Evolutionary conservation across 1,284 basidiomycete genomes (phyloP), one percentile per base, ranked within the genome.

Genomic region (Mycosarcoma mackinlayi): DNA sequence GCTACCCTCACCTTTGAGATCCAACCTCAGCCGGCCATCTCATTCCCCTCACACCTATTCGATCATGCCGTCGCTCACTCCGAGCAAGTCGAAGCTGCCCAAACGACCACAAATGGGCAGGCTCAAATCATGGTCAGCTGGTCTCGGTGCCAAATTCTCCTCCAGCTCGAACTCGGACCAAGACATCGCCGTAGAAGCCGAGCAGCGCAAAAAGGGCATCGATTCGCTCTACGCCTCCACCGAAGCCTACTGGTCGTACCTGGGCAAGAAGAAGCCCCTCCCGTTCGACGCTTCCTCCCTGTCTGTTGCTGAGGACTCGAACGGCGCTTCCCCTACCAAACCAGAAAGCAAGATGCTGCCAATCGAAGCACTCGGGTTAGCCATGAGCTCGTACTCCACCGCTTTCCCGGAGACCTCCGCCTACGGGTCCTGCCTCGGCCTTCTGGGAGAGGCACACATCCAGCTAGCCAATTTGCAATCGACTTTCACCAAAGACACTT

Each of bases 211-310:
- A 13, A 60, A 59, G 28, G 67, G 63, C 27, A 67, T 64, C 51
- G 50, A 65, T 14, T 35, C 41, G 13, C 59, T 74, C 28, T 71
- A 74, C 41, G 34, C 51, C 3, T 63, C 63, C n/a, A 70, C 68
- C 37, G 67, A 74, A 44, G 63, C 60, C 8, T 70, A 67, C 33
- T 71, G 72, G 67, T 63, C 61, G 21, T 66, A 64, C 35, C 45
- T 71, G 6, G 64, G 58, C 35, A 70, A 71, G 47, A 71, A 65
- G 51, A 75, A 75, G 48, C 56, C 63, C 1, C 28, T 70, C 14
- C 63, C 72, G 9, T 71, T 71, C 39, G 67, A 71, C 33, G 45
- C 51, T 7, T 46, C 62, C 1, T 39, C 55, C 3, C 19, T 59
- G 4, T 42, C 59, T n/a, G 34, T 47, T 25, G 60, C 64, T 19